phyloP scores from a whole-genome alignment of 345 rosid genomes.

The Turnera subulata region DNA sequence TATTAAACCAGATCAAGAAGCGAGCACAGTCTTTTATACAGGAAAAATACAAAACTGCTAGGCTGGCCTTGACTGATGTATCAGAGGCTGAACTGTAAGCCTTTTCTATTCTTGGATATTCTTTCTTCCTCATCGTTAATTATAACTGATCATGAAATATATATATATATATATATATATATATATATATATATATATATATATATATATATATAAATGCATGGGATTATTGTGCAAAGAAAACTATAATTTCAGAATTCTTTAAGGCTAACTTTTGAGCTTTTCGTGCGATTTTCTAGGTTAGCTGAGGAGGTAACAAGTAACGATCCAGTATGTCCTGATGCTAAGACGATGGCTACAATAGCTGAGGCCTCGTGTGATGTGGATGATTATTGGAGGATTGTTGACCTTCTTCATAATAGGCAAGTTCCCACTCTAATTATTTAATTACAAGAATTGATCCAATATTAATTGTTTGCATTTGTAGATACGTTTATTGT shows the following conservation, averaged over 20 bases:
- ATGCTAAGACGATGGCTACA: slow-evolving; percentile 55
- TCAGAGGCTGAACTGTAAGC: slow-evolving; percentile 51
- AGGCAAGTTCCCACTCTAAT: slow-evolving; percentile 22
- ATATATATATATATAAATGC: too few species aligned
- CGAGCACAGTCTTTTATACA: slow-evolving; percentile 55
- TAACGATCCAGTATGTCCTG: slow-evolving; percentile 42
- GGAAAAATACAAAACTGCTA: slow-evolving; percentile 54
- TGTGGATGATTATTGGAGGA: slow-evolving; percentile 56
- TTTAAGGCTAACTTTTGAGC: background rate
- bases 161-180: background rate
- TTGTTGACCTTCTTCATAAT: slow-evolving; percentile 51
- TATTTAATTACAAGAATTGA: background rate
- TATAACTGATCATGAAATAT: background rate
- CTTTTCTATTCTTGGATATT: background rate
- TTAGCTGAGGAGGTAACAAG: slow-evolving; percentile 58
- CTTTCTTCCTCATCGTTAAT: too few species aligned
- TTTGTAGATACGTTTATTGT: too few species aligned
- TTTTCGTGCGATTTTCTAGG: slow-evolving; percentile 12
- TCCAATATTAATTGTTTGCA: too few species aligned
- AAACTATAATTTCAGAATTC: too few species aligned
- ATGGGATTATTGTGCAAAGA: background rate
- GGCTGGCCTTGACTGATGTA: slow-evolving; percentile 55
- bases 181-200: background rate
- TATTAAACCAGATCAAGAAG: slow-evolving; percentile 47
- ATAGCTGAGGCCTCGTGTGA: slow-evolving; percentile 49